phyloP scores from a whole-genome alignment of 1,284 basidiomycete species.

The Ganoderma meredithae region DNA sequence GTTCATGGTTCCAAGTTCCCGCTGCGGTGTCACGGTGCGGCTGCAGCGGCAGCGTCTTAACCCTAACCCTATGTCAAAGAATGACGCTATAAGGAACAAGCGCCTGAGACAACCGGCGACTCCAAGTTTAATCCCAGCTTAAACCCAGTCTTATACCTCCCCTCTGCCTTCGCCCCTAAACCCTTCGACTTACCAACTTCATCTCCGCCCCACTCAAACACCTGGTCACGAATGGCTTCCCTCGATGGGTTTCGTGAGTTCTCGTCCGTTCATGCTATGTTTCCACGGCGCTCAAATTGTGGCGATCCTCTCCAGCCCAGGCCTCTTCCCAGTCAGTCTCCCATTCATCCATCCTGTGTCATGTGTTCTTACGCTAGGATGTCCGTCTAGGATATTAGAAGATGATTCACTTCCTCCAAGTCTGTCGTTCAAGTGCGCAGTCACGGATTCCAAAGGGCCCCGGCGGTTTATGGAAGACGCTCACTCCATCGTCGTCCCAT shows the following conservation, averaged over 20 bases:
- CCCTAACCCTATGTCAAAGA: background rate
- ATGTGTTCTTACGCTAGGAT: background rate
- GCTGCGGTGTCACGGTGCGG: too few species aligned
- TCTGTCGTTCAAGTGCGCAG: constrained; percentile 80
- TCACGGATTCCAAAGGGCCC: constrained; percentile 92
- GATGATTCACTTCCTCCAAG: constrained; percentile 45
- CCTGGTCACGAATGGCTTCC: background rate
- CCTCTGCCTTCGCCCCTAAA: background rate
- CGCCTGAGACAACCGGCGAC: background rate
- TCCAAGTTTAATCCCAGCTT: background rate
- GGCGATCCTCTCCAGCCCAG: constrained; percentile 11
- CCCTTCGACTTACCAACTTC: background rate
- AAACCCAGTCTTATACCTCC: constrained; percentile 3
- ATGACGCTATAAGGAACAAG: background rate
- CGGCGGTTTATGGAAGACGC: constrained; percentile 98
- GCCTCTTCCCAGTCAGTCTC: constrained; percentile 17
- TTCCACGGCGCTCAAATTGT: constrained; percentile 1
- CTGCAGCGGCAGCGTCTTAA: too few species aligned
- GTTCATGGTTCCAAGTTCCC: too few species aligned
- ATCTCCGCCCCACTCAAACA: too few species aligned
- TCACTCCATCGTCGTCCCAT: constrained; percentile 96
- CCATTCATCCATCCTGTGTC: background rate
- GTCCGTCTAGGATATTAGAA: background rate
- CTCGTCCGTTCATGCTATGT: background rate
- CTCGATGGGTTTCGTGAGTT: constrained; percentile 1